Conservation (phyloP, 495 filamentous ascomycete species). For the Tuber microsphaerosporum region DNA sequence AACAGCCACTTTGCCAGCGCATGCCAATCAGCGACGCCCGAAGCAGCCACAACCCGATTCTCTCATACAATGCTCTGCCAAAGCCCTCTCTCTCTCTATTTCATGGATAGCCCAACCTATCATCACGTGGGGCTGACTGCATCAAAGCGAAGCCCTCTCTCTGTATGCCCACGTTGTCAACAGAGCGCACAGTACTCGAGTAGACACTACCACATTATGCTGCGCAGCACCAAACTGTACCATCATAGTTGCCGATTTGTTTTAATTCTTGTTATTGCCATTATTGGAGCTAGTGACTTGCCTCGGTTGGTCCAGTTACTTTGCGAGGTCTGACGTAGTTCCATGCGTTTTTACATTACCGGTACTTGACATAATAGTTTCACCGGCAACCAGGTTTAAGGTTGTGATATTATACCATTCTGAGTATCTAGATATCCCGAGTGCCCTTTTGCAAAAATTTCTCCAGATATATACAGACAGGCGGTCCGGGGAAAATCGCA, state of each 20-base stretch:
- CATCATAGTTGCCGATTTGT: neutral
- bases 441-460: neutral
- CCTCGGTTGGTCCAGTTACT: neutral
- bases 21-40: neutral
- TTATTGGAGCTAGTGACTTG: neutral
- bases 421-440: neutral
- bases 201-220: neutral
- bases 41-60: neutral
- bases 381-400: neutral
- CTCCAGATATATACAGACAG: neutral
- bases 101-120: neutral
- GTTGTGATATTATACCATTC: neutral
- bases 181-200: neutral
- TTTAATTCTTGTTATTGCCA: neutral
- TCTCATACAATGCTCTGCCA: neutral
- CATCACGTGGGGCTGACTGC: neutral
- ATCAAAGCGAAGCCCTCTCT: neutral
- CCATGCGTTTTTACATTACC: neutral
- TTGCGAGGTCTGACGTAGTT: neutral
- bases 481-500: neutral
- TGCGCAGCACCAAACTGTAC: neutral
- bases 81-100: neutral
- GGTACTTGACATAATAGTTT: no score
- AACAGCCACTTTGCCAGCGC: slow-evolving; percentile 1
- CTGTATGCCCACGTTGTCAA: neutral